A percentile compares a stretch with the other conserved stretches of the same genome.
Evolutionary conservation across 352 stramenopile species (phyloP).

Genomic region (Phytophthora cajani): DNA sequence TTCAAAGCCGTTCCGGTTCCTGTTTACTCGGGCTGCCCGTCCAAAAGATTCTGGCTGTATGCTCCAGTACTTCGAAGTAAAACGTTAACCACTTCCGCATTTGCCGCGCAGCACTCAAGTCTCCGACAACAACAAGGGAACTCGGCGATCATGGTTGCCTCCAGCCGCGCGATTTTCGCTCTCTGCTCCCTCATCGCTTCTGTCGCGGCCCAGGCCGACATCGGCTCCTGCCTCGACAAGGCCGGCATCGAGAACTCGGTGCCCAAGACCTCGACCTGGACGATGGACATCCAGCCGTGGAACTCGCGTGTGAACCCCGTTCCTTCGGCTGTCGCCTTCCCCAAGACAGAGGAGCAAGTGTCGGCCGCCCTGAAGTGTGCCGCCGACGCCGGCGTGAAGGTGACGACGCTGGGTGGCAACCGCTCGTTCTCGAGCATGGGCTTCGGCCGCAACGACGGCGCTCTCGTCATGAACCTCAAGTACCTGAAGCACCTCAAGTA

Average conservation of each 20-base stretch:
- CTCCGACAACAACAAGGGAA: too few relatives aligned
- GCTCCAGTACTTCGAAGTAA: too few relatives aligned
- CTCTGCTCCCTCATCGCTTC: slow-evolving; percentile 1
- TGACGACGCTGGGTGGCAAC: neutral
- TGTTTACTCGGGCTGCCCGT: too few relatives aligned
- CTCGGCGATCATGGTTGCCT: too few relatives aligned
- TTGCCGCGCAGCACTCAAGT: too few relatives aligned
- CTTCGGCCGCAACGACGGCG: neutral
- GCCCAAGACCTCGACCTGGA: neutral
- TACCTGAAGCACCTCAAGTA: neutral
- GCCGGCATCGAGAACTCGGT: slow-evolving; percentile 2
- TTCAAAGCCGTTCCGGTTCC: too few relatives aligned
- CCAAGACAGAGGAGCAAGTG: neutral
- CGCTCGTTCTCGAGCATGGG: slow-evolving; percentile 1
- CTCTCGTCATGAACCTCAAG: neutral
- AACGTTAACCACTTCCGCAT: too few relatives aligned
- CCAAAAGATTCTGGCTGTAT: too few relatives aligned
- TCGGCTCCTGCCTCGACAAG: neutral
- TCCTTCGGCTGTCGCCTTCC: neutral
- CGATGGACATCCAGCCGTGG: neutral
- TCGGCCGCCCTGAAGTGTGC: neutral
- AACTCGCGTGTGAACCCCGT: neutral
- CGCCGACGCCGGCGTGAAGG: neutral
- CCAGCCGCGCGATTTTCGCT: neutral
- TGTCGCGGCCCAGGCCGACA: neutral